These are phyloP conservation scores for Plasmodium cynomolgi DNA, from an alignment of 169 alveolate species.

Conservation along the genomic window DNA sequence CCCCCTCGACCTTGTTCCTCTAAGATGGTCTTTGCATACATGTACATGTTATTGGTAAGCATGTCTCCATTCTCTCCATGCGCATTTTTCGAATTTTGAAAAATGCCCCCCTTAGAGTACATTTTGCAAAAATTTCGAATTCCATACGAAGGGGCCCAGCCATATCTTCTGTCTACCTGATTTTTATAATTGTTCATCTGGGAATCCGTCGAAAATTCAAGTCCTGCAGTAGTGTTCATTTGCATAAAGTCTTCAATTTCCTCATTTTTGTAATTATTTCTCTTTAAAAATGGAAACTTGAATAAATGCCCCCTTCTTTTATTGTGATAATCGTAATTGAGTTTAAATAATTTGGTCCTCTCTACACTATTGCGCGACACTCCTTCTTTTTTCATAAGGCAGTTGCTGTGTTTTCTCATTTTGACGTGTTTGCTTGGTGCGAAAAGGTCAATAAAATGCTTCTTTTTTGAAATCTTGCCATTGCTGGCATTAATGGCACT, in stretches of 20 bases:
- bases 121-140: background rate
- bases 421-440: background rate
- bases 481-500: background rate
- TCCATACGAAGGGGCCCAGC: background rate
- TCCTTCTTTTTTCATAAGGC: background rate
- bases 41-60: background rate
- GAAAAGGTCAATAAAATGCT: background rate
- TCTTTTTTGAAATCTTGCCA: background rate
- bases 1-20: background rate
- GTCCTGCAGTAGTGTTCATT: background rate
- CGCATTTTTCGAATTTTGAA: background rate
- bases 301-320: conserved; percentile 17
- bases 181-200: conserved; percentile 5
- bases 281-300: conserved; percentile 15
- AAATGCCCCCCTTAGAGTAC: background rate
- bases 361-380: background rate
- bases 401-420: background rate
- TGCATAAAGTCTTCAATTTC: background rate
- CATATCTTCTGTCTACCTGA: background rate
- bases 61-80: background rate
- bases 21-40: conserved; percentile 20
- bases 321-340: conserved; percentile 1
- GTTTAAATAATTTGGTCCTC: conserved; percentile 38
- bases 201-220: background rate
- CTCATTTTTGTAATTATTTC: conserved; percentile 12